Evolutionary conservation across 2,329 filamentous ascomycete species (phyloP).

Genomic region (Neocatenulostroma microsporum): DNA sequence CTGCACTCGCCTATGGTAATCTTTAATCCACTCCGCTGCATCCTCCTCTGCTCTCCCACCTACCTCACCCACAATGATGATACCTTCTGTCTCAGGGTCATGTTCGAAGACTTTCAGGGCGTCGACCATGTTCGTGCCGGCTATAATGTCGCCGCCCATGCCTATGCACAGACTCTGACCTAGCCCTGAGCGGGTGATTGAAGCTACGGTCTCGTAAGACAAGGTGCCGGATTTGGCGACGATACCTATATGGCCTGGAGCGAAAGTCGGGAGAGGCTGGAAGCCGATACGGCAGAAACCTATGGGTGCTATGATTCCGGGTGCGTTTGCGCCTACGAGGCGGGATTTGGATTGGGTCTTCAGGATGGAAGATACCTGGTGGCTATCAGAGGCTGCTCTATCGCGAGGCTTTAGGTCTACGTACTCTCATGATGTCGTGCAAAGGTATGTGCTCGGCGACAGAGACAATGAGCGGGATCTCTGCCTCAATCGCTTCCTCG

Average conservation of each 20-base stretch:
- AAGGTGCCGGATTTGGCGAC: conserved; percentile 74
- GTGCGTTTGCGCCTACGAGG: conserved; percentile 72
- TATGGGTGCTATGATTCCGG: conserved; percentile 68
- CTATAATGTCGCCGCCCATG: conserved; percentile 67
- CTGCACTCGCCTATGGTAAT: conserved; percentile 51
- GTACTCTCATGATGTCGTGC: conserved; percentile 65
- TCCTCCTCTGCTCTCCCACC: conserved; percentile 63
- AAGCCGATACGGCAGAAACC: conserved; percentile 66
- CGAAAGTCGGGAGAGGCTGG: conserved; percentile 66
- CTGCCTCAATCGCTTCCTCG: conserved; percentile 70
- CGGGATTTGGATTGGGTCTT: conserved; percentile 63
- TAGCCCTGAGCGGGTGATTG: conserved; percentile 63
- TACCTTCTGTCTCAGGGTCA: conserved; percentile 61
- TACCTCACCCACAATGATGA: conserved; percentile 65
- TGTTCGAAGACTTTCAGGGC: conserved; percentile 58
- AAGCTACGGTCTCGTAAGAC: conserved; percentile 71
- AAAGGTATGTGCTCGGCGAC: conserved; percentile 74
- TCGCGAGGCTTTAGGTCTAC: conserved; percentile 12
- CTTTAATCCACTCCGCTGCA: conserved; percentile 64
- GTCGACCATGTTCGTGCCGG: conserved; percentile 67
- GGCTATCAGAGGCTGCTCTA: neutral
- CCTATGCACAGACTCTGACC: conserved; percentile 71
- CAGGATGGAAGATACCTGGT: conserved; percentile 50
- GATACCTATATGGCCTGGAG: conserved; percentile 62
- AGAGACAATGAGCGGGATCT: conserved; percentile 68